Evolutionary conservation across 129 eudicot species (phyloP), one percentile per base, ranked within the genome.

Genomic region (Pittosporum tobira): DNA sequence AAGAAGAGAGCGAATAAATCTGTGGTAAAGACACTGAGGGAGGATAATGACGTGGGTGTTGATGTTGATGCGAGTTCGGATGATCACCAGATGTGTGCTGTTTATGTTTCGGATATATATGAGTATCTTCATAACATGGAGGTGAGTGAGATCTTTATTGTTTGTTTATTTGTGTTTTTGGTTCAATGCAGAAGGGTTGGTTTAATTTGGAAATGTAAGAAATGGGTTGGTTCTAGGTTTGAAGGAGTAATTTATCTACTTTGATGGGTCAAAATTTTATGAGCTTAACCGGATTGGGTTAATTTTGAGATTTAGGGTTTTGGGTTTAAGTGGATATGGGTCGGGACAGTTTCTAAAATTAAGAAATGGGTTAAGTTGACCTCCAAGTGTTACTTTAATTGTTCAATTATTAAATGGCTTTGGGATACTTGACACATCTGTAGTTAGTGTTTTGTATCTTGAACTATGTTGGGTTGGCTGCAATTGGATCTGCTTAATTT

Each of bases 41-140:
- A 53, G 0, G 30, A 40, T 28, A 15, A n/a, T n/a, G n/a, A n/a
- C 14, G 43, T n/a, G 43, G 46, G 64, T 10, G 26, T 42, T 56
- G 84, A 68, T 57, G 4, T 52, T 16, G 55, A 57, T 36, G 56
- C 40, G 1, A 55, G 57, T 34, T 62, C 55, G 9, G 48, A 52
- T 42, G 94, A 84, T 18, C 89, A 84, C 1, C 94, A 88, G 53
- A 78, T 88, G 96, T 84, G 96, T 31, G 70, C 37, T 22, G 68
- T 80, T 26, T 81, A 81, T 55, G 82, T 65, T 22, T 68, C 77
- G 0, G 84, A 75, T 59, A 84, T 88, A 13, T 78, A 79, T 22
- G 84, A 73, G 6, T 88, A 88, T 49, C 87, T 88, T 63, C 78
- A 62, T 18, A 55, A 79, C 0, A 70, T 79, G 94, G 96, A 88